Evolutionary conservation across 768 basidiomycete species (phyloP).

Genomic region (Russula dissimulans): DNA sequence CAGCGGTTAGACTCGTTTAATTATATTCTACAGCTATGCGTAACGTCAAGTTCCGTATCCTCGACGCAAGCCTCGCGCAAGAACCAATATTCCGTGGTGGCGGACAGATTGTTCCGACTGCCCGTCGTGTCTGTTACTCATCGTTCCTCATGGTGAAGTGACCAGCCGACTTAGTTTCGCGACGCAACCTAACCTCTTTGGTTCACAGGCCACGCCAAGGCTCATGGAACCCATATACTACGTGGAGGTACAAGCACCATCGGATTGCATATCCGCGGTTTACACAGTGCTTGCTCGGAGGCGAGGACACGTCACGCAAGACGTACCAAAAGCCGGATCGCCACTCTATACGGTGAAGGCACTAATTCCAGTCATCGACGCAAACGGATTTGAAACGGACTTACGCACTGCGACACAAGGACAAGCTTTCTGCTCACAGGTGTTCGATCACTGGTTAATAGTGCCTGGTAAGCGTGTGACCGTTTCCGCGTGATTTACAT

Average conservation of each 20-base stretch:
- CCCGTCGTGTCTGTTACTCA: slow-evolving; percentile 97
- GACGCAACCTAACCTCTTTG: not conserved
- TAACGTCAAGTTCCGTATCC: slow-evolving; percentile 93
- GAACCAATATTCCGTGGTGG: slow-evolving; percentile 98
- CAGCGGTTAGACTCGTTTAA: slow-evolving; percentile 1
- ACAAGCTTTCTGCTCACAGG: slow-evolving; percentile 96
- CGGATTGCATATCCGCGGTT: slow-evolving; percentile 96
- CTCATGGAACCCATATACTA: slow-evolving; percentile 98
- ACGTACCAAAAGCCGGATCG: slow-evolving; percentile 95
- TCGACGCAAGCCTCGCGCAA: slow-evolving; percentile 86
- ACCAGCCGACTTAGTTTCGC: not conserved
- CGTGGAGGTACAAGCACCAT: slow-evolving; percentile 98
- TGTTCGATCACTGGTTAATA: slow-evolving; percentile 98
- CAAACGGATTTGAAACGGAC: slow-evolving; percentile 98
- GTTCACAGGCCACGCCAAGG: slow-evolving; percentile 75
- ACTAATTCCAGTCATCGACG: slow-evolving; percentile 95
- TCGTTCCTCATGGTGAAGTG: slow-evolving; percentile 89
- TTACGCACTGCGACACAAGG: slow-evolving; percentile 95
- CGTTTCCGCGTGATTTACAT: not conserved
- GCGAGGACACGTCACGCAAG: slow-evolving; percentile 98
- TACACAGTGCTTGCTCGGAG: slow-evolving; percentile 98
- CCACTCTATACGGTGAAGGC: slow-evolving; percentile 98
- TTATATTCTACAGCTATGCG: slow-evolving; percentile 65
- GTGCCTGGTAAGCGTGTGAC: slow-evolving; percentile 67
- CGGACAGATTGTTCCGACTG: slow-evolving; percentile 97